Conservation (phyloP, 2,329 filamentous ascomycete genomes). For the Trichoderma atroviride region DNA sequence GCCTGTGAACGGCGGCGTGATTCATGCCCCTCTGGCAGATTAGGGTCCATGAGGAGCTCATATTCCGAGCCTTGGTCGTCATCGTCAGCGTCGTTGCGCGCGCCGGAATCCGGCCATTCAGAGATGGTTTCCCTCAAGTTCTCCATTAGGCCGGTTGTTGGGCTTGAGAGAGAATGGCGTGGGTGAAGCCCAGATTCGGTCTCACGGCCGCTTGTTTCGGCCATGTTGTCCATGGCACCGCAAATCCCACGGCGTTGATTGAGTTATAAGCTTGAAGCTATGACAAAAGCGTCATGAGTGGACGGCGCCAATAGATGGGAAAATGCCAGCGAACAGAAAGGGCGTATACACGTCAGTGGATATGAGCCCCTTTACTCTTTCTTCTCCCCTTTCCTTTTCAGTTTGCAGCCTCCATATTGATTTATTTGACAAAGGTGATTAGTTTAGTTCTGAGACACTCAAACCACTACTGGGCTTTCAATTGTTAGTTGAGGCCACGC, state of each 20-base stretch:
- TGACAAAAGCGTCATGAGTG: neutral
- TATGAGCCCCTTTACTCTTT: neutral
- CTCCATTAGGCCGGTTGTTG: constrained; percentile 32
- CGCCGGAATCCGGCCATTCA: constrained; percentile 47
- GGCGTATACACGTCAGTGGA: neutral
- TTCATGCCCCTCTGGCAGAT: constrained; percentile 46
- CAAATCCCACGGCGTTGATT: neutral
- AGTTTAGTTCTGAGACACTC: neutral
- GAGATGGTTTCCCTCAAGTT: constrained; percentile 41
- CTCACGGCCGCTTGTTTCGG: constrained; percentile 33
- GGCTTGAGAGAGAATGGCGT: constrained; percentile 35
- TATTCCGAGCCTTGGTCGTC: constrained; percentile 53
- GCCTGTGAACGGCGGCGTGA: constrained; percentile 33
- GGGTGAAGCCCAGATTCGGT: constrained; percentile 32
- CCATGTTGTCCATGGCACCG: constrained; percentile 15
- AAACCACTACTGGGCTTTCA: neutral
- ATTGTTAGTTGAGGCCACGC: constrained; percentile 7
- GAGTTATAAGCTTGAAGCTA: neutral
- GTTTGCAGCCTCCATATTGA: neutral
- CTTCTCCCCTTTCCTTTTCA: neutral
- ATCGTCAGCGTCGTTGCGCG: constrained; percentile 46
- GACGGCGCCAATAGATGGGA: neutral
- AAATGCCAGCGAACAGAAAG: neutral
- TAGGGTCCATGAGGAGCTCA: constrained; percentile 60
- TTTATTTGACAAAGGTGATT: neutral